Evolutionary conservation across 306 rosid species (phyloP).

Genomic region (Hippophae rhamnoides): DNA sequence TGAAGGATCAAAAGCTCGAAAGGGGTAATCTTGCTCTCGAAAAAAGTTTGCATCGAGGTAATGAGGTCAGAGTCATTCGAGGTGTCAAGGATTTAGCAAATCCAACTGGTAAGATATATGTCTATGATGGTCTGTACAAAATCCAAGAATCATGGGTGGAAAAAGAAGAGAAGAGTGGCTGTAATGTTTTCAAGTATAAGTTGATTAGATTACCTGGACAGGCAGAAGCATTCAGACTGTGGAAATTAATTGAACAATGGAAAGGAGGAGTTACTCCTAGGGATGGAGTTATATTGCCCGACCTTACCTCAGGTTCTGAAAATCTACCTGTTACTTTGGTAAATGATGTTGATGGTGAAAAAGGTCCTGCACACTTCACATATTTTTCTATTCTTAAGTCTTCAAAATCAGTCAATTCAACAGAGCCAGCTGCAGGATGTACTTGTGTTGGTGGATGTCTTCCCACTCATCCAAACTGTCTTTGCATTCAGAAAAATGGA

Average conservation of each 20-base stretch:
- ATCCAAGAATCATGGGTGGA: constrained; percentile 60
- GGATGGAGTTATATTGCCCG: constrained; percentile 43
- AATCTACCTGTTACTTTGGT: constrained; percentile 48
- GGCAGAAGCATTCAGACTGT: constrained; percentile 33
- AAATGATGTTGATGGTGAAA: constrained; percentile 54
- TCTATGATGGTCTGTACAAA: constrained; percentile 87
- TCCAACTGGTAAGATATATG: constrained; percentile 68
- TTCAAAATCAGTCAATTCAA: constrained; percentile 25
- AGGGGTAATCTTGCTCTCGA: constrained; percentile 95
- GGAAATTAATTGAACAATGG: constrained; percentile 47
- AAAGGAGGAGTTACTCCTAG: constrained; percentile 26
- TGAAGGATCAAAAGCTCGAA: constrained; percentile 86
- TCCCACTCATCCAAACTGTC: constrained; percentile 47
- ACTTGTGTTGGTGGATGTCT: constrained; percentile 35
- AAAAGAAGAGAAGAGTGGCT: constrained; percentile 38
- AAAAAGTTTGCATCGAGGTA: constrained; percentile 63
- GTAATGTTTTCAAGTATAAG: constrained; percentile 54
- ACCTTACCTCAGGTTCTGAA: constrained; percentile 47
- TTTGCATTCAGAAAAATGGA: constrained; percentile 49
- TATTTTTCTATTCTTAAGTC: constrained; percentile 37
- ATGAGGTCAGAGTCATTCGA: constrained; percentile 74
- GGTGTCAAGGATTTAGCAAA: constrained; percentile 51
- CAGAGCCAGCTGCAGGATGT: constrained; percentile 34
- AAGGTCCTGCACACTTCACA: constrained; percentile 40
- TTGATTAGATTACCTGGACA: constrained; percentile 53